Percentiles rank a stretch among this genome's conserved stretches.
Conservation (phyloP, 257 asterid genomes). For the Voacanga thouarsii region DNA sequence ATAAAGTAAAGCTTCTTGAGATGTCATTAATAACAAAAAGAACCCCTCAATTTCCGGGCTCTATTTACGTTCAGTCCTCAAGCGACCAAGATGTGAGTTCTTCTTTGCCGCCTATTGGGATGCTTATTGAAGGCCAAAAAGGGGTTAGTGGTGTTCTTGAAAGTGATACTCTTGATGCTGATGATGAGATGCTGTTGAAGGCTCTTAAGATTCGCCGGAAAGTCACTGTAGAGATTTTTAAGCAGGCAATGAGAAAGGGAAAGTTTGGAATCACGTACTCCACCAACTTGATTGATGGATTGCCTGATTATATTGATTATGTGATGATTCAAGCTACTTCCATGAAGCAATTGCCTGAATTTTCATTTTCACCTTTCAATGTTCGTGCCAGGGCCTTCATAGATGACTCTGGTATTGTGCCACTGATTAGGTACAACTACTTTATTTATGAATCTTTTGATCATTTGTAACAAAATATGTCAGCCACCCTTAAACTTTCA, state of each 20-base stretch:
- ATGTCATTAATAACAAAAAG: conserved; percentile 47
- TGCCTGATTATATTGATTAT: conserved; percentile 64
- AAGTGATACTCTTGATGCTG: conserved; percentile 27
- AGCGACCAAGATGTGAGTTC: conserved; percentile 26
- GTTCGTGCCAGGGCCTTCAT: conserved; percentile 58
- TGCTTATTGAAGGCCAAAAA: conserved; percentile 31
- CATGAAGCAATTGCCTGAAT: conserved; percentile 62
- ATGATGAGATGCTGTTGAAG: conserved; percentile 70
- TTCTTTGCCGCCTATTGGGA: conserved; percentile 34
- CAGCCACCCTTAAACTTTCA: too few species aligned
- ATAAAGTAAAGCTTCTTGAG: conserved; percentile 54
- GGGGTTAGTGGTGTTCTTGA: conserved; percentile 10
- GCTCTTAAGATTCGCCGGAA: conserved; percentile 86
- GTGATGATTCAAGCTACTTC: conserved; percentile 87
- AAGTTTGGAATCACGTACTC: conserved; percentile 74
- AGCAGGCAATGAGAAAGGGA: conserved; percentile 71
- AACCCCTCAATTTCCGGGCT: conserved; percentile 83
- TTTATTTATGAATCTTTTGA: neutral
- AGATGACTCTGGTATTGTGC: conserved; percentile 63
- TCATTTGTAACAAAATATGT: too few species aligned
- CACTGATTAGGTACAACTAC: conserved; percentile 60
- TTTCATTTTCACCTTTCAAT: conserved; percentile 62
- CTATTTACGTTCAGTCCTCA: conserved; percentile 43
- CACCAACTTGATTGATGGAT: conserved; percentile 44
- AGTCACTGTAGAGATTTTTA: conserved; percentile 67